phyloP scores from a whole-genome alignment of 2,329 filamentous ascomycete species.

The Ceratocystis albifundus region DNA sequence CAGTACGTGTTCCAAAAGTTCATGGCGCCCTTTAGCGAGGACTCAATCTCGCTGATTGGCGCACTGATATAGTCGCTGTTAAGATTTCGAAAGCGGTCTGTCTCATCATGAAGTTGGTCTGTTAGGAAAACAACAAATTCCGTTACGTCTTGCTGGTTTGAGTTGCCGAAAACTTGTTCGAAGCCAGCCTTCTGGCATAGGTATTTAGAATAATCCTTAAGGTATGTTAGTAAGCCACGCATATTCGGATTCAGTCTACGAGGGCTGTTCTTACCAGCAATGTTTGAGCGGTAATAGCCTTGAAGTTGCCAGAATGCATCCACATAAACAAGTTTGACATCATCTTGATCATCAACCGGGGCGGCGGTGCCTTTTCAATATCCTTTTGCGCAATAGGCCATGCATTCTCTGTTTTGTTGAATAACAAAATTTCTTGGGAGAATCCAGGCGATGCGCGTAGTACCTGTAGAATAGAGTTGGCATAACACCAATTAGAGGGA shows the following conservation, averaged over 20 bases:
- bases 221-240: slow-evolving; percentile 11
- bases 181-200: slow-evolving; percentile 29
- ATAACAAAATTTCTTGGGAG: slow-evolving; percentile 50
- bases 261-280: slow-evolving; percentile 40
- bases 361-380: slow-evolving; percentile 41
- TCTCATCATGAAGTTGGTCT: slow-evolving; percentile 72
- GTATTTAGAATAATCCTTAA: slow-evolving; percentile 44
- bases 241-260: background rate
- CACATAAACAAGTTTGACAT: slow-evolving; percentile 48
- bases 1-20: slow-evolving; percentile 65
- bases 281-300: slow-evolving; percentile 42
- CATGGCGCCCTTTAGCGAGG: slow-evolving; percentile 41
- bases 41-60: slow-evolving; percentile 20
- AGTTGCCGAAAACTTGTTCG: slow-evolving; percentile 51
- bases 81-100: slow-evolving; percentile 50
- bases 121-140: slow-evolving; percentile 81
- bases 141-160: slow-evolving; percentile 76
- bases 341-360: slow-evolving; percentile 49
- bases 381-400: slow-evolving; percentile 57
- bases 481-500: slow-evolving; percentile 75
- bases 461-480: slow-evolving; percentile 81
- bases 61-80: slow-evolving; percentile 22
- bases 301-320: slow-evolving; percentile 42
- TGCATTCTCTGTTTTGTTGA: slow-evolving; percentile 45
- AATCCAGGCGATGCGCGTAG: slow-evolving; percentile 63